These are phyloP conservation scores for Kluyveromyces starmeri DNA, from an alignment of 805 yeast genomes.

Conservation along the genomic window DNA sequence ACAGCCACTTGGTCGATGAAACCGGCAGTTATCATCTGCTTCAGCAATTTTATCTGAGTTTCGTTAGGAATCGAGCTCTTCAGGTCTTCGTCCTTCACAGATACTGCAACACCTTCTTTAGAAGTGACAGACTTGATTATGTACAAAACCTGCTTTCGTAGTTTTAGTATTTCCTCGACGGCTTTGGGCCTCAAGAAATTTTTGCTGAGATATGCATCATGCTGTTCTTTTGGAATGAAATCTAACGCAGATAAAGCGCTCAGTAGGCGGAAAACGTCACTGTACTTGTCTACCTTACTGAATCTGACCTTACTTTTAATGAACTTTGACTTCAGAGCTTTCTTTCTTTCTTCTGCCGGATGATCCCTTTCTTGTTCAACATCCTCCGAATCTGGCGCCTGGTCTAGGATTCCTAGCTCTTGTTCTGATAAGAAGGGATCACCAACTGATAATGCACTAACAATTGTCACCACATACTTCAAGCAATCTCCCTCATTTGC, in stretches of 20 bases:
- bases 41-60: conserved; percentile 64
- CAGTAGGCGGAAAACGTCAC: conserved; percentile 68
- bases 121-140: conserved; percentile 62
- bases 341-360: conserved; percentile 33
- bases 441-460: conserved; percentile 87
- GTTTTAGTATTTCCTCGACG: conserved; percentile 76
- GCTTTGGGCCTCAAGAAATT: conserved; percentile 69
- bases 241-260: conserved; percentile 86
- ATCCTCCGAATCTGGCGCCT: conserved; percentile 18
- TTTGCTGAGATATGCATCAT: conserved; percentile 40
- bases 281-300: conserved; percentile 55
- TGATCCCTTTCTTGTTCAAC: conserved; percentile 23
- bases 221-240: conserved; percentile 47
- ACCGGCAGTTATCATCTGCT: conserved; percentile 90
- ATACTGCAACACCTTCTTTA: conserved; percentile 49
- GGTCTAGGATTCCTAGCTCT: conserved; percentile 51
- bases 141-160: conserved; percentile 69
- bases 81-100: conserved; percentile 35
- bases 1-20: conserved; percentile 85
- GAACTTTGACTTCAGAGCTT: conserved; percentile 41
- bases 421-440: conserved; percentile 75
- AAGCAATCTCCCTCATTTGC: conserved; percentile 83
- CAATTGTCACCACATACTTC: conserved; percentile 84
- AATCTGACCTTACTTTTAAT: conserved; percentile 52
- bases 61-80: conserved; percentile 60